Conservation (phyloP, 2,329 filamentous ascomycete genomes). For the Madurella fahalii region DNA sequence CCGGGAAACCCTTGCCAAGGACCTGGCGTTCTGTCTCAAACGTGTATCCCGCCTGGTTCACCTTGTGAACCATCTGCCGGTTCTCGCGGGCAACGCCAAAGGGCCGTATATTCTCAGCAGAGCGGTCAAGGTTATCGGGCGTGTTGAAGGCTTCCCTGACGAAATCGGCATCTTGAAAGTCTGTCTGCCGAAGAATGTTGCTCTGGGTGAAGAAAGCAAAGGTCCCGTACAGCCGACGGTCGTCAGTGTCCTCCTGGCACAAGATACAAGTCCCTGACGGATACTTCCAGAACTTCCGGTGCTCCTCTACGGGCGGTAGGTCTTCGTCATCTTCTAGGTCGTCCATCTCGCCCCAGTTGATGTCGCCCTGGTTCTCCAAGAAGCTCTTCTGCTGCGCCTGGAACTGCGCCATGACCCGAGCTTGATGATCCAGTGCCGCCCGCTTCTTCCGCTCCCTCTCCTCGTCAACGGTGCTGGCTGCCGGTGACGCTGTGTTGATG, state of each 20-base stretch:
- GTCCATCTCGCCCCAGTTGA: slow-evolving; percentile 87
- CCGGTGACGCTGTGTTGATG: slow-evolving; percentile 79
- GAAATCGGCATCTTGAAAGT: slow-evolving; percentile 75
- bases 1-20: slow-evolving; percentile 84
- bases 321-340: slow-evolving; percentile 67
- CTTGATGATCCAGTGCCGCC: slow-evolving; percentile 83
- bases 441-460: slow-evolving; percentile 84
- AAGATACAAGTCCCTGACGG: slow-evolving; percentile 90
- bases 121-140: slow-evolving; percentile 77
- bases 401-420: slow-evolving; percentile 95
- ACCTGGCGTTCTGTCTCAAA: slow-evolving; percentile 73
- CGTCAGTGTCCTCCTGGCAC: slow-evolving; percentile 93
- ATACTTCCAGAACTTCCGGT: slow-evolving; percentile 80
- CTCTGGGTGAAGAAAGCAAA: slow-evolving; percentile 89
- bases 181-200: slow-evolving; percentile 79
- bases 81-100: slow-evolving; percentile 92
- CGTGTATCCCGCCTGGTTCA: slow-evolving; percentile 66
- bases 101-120: slow-evolving; percentile 76
- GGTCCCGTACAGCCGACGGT: slow-evolving; percentile 83
- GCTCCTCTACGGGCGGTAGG: slow-evolving; percentile 54
- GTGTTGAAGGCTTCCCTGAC: slow-evolving; percentile 77
- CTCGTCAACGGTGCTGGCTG: slow-evolving; percentile 61
- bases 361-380: slow-evolving; percentile 77
- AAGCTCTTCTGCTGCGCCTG: slow-evolving; percentile 97
- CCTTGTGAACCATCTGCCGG: slow-evolving; percentile 68